Percentiles rank a stretch among this genome's conserved stretches.
These are phyloP conservation scores for Solanum hybrid DNA, from an alignment of 305 asterid genomes.

Conservation along the genomic window DNA sequence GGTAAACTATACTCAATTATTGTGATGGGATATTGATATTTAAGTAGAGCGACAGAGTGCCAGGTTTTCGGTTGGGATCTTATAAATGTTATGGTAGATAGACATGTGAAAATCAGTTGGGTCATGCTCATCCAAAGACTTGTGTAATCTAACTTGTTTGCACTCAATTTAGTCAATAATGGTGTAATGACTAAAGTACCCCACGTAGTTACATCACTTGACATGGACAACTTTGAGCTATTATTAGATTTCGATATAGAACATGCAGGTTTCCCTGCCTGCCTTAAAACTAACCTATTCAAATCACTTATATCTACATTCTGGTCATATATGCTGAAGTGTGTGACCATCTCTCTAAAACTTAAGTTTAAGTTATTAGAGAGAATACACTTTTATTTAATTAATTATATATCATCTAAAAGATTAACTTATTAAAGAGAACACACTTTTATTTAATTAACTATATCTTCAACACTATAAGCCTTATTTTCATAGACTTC, in stretches of 20 bases:
- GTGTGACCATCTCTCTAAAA: not conserved
- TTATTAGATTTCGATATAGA: slow-evolving; percentile 28
- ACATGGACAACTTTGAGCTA: slow-evolving; percentile 33
- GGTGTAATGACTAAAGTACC: slow-evolving; percentile 25
- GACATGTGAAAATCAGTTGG: slow-evolving; percentile 17
- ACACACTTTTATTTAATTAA: not conserved
- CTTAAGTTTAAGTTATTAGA: not conserved
- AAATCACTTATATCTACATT: slow-evolving; percentile 21
- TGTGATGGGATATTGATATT: not conserved
- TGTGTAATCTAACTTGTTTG: slow-evolving; percentile 19
- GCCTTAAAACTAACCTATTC: not conserved
- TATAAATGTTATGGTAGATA: slow-evolving; percentile 17
- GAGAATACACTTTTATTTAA: not conserved
- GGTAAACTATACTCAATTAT: slow-evolving; percentile 21
- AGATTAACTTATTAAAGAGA: not conserved
- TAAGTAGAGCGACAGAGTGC: not conserved
- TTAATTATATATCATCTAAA: not conserved
- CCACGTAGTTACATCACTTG: slow-evolving; percentile 18
- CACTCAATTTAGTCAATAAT: slow-evolving; percentile 6
- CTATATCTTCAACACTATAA: not conserved
- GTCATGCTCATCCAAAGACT: slow-evolving; percentile 20
- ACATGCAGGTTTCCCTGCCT: slow-evolving; percentile 32
- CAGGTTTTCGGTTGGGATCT: not conserved
- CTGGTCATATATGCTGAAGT: not conserved
- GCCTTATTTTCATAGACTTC: not conserved